Evolutionary conservation across 1,284 basidiomycete species (phyloP).

Genomic region (Microbotryum saponariae): DNA sequence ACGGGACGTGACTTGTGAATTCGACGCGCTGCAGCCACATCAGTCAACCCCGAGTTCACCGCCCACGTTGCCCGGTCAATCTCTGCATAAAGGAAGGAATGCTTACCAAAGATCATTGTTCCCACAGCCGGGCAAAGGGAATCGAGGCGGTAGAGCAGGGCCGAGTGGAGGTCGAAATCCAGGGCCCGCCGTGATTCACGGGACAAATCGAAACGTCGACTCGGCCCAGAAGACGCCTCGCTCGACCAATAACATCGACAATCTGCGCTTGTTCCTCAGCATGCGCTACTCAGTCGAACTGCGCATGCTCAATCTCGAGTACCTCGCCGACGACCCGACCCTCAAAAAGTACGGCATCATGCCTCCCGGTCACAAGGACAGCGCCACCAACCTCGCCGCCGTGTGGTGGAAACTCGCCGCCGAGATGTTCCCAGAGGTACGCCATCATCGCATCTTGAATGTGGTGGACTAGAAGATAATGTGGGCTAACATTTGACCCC

Average conservation of each 20-base stretch:
- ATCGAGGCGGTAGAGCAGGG: slow-evolving; percentile 9
- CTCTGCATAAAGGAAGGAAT: not conserved
- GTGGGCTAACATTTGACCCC: not conserved
- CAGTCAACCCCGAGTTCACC: no score
- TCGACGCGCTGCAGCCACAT: no score
- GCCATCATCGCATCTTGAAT: no score
- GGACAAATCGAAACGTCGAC: slow-evolving; percentile 3
- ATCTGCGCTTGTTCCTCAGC: slow-evolving; percentile 29
- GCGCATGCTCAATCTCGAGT: slow-evolving; percentile 39
- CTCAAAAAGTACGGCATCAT: slow-evolving; percentile 58
- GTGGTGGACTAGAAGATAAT: not conserved
- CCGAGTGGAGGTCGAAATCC: not conserved
- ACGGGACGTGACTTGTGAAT: no score
- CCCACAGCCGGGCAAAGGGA: not conserved
- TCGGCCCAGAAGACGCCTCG: slow-evolving; percentile 7
- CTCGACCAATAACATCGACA: slow-evolving; percentile 20
- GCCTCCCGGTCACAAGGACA: slow-evolving; percentile 58
- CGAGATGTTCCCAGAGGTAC: slow-evolving; percentile 64
- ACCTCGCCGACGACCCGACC: slow-evolving; percentile 62
- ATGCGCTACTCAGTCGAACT: slow-evolving; percentile 20
- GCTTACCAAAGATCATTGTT: not conserved
- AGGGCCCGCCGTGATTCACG: slow-evolving; percentile 16
- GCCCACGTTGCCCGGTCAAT: no score
- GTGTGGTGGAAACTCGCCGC: slow-evolving; percentile 79
- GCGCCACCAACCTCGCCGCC: slow-evolving; percentile 57